Percentiles rank a stretch among this genome's conserved stretches.
These are phyloP conservation scores for Aspergillus eucalypticola DNA, from an alignment of 2,329 filamentous ascomycete species.

Conservation along the genomic window DNA sequence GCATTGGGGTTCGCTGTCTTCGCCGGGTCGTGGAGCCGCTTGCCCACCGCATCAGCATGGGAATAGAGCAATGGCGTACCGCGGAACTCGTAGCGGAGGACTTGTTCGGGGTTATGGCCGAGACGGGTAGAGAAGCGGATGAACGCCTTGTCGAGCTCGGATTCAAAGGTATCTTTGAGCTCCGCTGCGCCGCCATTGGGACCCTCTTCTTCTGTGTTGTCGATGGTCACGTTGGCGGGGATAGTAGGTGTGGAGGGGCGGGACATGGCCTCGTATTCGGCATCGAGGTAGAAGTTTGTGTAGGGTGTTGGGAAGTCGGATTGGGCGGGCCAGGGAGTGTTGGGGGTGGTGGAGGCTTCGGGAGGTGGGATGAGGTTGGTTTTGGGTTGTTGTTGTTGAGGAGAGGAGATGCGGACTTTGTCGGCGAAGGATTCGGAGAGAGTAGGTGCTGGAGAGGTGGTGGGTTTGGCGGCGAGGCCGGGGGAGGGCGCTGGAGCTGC, in stretches of 20 bases:
- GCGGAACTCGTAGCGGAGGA: slow-evolving; percentile 75
- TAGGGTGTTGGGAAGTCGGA: slow-evolving; percentile 69
- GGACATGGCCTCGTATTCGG: slow-evolving; percentile 86
- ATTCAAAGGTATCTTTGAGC: slow-evolving; percentile 74
- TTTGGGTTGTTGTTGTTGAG: slow-evolving; percentile 28
- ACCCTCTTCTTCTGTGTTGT: slow-evolving; percentile 38
- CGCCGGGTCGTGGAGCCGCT: slow-evolving; percentile 51
- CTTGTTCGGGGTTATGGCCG: slow-evolving; percentile 78
- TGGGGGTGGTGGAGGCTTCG: slow-evolving; percentile 43
- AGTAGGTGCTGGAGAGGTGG: slow-evolving; percentile 54
- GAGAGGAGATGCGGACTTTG: slow-evolving; percentile 60
- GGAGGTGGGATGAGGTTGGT: slow-evolving; percentile 22
- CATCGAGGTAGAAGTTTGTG: slow-evolving; percentile 78
- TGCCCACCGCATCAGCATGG: slow-evolving; percentile 72
- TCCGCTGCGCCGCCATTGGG: slow-evolving; percentile 35
- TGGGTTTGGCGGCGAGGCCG: slow-evolving; percentile 11
- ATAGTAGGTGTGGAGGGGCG: slow-evolving; percentile 51
- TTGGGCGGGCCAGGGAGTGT: slow-evolving; percentile 74
- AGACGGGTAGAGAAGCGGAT: slow-evolving; percentile 78
- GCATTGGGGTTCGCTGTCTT: slow-evolving; percentile 22
- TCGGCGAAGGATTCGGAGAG: slow-evolving; percentile 77
- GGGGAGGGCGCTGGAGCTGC: slow-evolving; percentile 43
- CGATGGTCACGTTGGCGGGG: slow-evolving; percentile 49
- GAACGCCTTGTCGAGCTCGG: slow-evolving; percentile 71
- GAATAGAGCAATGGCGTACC: slow-evolving; percentile 78